These are phyloP conservation scores for Cucurbita pepo DNA, from an alignment of 306 rosid genomes.

Conservation along the genomic window DNA sequence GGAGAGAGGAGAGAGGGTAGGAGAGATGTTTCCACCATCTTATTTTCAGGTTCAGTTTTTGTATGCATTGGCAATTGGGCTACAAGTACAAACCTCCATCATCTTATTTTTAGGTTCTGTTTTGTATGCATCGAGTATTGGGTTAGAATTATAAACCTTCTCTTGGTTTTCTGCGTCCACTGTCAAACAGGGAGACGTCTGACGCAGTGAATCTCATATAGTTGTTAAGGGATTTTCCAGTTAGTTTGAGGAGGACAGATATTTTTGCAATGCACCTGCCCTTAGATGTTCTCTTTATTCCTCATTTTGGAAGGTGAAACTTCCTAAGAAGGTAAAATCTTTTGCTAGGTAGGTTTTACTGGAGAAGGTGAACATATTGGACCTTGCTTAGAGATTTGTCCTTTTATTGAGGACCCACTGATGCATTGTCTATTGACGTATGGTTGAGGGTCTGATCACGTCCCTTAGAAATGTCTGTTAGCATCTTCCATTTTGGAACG, in stretches of 20 bases:
- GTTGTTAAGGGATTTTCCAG: too few relatives aligned
- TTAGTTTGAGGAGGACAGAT: neutral
- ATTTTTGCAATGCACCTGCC: neutral
- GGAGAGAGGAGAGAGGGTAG: too few relatives aligned
- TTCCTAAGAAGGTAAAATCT: neutral
- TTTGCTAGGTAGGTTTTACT: neutral
- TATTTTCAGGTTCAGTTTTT: slow-evolving; percentile 65
- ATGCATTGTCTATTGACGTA: neutral
- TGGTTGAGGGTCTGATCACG: neutral
- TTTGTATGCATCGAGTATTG: too few relatives aligned
- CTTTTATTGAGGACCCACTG: neutral
- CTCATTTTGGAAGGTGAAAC: neutral
- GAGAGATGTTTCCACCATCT: too few relatives aligned
- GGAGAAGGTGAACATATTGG: neutral
- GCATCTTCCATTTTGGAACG: neutral
- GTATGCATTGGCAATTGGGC: slow-evolving; percentile 54
- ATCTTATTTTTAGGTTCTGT: too few relatives aligned
- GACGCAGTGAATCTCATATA: too few relatives aligned
- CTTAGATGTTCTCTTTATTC: neutral
- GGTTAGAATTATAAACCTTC: too few relatives aligned
- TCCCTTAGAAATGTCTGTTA: neutral
- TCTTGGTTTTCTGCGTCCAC: too few relatives aligned
- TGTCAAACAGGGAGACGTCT: too few relatives aligned
- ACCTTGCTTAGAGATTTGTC: neutral
- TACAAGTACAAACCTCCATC: neutral